Evolutionary conservation across 2,329 filamentous ascomycete species (phyloP), one percentile per base, ranked within the genome.

Genomic region (Diaporthe humulicola): DNA sequence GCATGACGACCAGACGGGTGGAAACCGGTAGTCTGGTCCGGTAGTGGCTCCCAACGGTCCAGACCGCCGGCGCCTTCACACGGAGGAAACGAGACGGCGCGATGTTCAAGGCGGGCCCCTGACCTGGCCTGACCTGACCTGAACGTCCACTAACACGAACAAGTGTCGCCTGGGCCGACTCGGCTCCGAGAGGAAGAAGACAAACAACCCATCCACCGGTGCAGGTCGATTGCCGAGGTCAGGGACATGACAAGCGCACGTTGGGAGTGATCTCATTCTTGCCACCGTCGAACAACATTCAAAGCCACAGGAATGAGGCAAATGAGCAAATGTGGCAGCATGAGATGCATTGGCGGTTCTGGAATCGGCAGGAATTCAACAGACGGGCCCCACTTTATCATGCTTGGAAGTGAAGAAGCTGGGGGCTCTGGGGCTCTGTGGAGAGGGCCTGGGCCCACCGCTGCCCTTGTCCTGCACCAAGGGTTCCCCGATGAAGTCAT

Each of bases 401-500:
- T 60, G 56, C 56, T 60, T 38, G 56, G 33, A 60, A 60, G 30
- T n/a, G n/a, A n/a, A n/a, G n/a, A n/a, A n/a, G n/a, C n/a, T n/a
- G n/a, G n/a, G n/a, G n/a, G n/a, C n/a, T n/a, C 30, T 19, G 28
- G 54, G 19, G 7, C 30, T 36, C 25, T 33, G 28, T 19, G 28
- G 28, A 7, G 19, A 56, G 6, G 33, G 33, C 57, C 57, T 60
- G 19, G n/a, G 58, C 38, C 38, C 58, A 30, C 17, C 38, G 30
- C 42, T 38, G 58, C 58, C 58, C 58, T 64, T 30, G 30, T 28
- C 38, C 28, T 67, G 45, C 61, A 66, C 22, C 42, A 33, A 66
- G 61, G 42, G 45, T 52, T 45, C 61, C 42, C 42, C 28, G 8
- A 67, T 67, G 61, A 67, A 52, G 61, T 67, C 61, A 67, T 67